phyloP scores from a whole-genome alignment of 805 yeast genomes.

The Ogataea pini region DNA sequence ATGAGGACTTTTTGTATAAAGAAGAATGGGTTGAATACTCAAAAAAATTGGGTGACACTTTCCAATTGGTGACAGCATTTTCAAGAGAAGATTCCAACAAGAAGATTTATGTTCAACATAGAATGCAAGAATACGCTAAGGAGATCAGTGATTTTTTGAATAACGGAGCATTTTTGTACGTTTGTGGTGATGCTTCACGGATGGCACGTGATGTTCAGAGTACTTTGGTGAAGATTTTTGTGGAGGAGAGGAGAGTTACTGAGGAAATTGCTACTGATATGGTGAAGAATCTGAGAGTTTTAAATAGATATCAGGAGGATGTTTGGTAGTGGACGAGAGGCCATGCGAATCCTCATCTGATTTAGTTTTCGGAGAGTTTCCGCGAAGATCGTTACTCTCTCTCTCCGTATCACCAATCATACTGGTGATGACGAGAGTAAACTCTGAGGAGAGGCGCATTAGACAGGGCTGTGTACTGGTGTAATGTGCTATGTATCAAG shows the following conservation, averaged over 20 bases:
- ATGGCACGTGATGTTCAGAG: conserved; percentile 94
- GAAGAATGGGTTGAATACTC: conserved; percentile 87
- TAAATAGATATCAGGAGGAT: conserved; percentile 94
- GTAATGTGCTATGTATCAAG: neutral
- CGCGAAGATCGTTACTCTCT: too few relatives aligned
- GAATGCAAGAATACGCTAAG: conserved; percentile 53
- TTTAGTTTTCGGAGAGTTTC: neutral
- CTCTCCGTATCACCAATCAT: too few relatives aligned
- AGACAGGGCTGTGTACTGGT: neutral
- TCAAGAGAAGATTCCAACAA: conserved; percentile 70
- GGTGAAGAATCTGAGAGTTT: conserved; percentile 74
- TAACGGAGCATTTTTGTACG: conserved; percentile 84
- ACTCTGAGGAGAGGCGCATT: neutral
- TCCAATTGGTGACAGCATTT: conserved; percentile 80
- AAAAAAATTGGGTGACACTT: conserved; percentile 56
- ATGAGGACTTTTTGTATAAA: conserved; percentile 79
- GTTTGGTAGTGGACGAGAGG: conserved; percentile 72
- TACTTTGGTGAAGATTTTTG: conserved; percentile 62
- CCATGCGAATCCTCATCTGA: neutral
- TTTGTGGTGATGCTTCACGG: conserved; percentile 94
- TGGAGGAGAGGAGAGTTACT: conserved; percentile 61
- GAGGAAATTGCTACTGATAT: conserved; percentile 72
- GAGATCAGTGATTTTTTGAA: conserved; percentile 55
- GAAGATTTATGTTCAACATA: conserved; percentile 85
- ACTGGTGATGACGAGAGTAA: too few relatives aligned